A percentile compares a stretch with the other conserved stretches of the same genome.
Evolutionary conservation across 768 basidiomycete genomes (phyloP).

Genomic region (Termitomyces eurrhizus): DNA sequence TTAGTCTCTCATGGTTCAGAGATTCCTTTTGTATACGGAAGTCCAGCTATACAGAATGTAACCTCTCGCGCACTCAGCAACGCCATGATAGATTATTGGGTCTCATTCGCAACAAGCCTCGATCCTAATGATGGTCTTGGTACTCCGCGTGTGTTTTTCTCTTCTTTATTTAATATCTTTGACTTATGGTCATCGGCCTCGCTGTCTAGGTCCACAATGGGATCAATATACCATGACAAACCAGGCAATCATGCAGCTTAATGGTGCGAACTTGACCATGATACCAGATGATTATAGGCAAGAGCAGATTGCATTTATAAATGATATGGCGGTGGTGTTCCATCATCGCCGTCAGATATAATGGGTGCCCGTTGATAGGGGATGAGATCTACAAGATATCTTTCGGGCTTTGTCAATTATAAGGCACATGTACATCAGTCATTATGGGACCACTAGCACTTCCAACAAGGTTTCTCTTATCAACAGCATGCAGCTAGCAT

Average conservation of each 20-base stretch:
- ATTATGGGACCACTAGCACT: too few relatives aligned
- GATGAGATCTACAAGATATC: neutral
- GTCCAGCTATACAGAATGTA: conserved; percentile 10
- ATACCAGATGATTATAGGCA: conserved; percentile 25
- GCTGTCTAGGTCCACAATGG: conserved; percentile 19
- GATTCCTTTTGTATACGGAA: conserved; percentile 28
- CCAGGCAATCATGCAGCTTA: conserved; percentile 22
- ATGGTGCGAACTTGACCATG: conserved; percentile 21
- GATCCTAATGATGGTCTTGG: conserved; percentile 41
- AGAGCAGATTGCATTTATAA: conserved; percentile 24
- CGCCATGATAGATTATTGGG: conserved; percentile 41
- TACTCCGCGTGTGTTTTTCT: conserved; percentile 20
- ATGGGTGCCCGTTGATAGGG: neutral
- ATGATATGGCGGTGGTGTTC: conserved; percentile 19
- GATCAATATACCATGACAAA: conserved; percentile 17
- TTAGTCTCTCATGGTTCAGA: conserved; percentile 29
- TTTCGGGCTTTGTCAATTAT: neutral
- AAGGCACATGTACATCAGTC: neutral
- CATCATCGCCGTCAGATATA: conserved; percentile 19
- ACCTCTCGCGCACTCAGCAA: conserved; percentile 25
- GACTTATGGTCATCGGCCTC: neutral
- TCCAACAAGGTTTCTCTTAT: too few relatives aligned
- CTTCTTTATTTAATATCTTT: neutral
- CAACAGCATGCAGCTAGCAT: too few relatives aligned
- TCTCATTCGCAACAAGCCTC: conserved; percentile 41